Base-by-base conservation (phyloP, 2,329 filamentous ascomycete genomes). In the Diaporthe citri region DNA sequence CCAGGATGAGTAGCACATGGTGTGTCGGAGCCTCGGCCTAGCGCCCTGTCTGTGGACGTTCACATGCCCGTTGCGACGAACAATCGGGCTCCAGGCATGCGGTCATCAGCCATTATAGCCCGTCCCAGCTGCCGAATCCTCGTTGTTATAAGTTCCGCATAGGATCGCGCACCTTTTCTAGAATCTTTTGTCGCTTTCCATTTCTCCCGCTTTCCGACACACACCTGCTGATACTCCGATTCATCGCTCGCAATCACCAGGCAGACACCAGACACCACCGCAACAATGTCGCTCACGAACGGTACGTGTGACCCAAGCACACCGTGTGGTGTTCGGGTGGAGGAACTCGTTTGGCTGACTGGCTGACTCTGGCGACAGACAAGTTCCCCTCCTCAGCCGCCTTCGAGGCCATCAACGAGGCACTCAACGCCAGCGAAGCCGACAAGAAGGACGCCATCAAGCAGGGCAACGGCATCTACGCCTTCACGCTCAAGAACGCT, bases 401-500 rank as follows among this genome's bases (percentile, higher is more conserved):
- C 79, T 99, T 99, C 85, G 97, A 99, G 83, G 89, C 88, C 81
- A 98, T 99, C 89, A 91, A 94, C 85, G 82, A 86, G 72, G 90
- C 92, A 71, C 92, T 99, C 78, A 86, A 88, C 81, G 84, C 89
- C 80, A 91, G 90, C 84, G 92, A 94, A 39, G 89, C 90, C 78
- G 94, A 95, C 86, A 93, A 83, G 78, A 87, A 97, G 87, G 93
- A 95, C 78, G 96, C 96, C 79, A 93, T 98, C 85, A 96, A 97
- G 86, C 92, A 95, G 83, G 96, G 92, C 82, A 93, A 93, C 81
- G 95, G 94, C 76, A 88, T 98, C 84, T 98, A 97, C 84, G 93
- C 93, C 76, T 98, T 99, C 87, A 95, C 91, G 72, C 88, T 99
- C 79, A 98, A 97, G 90, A 99, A 99, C 90, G 85, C 88, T 75